Evolutionary conservation across 257 asterid species (phyloP), one percentile per base, ranked within the genome.

Genomic region (Penstemon newberryi): DNA sequence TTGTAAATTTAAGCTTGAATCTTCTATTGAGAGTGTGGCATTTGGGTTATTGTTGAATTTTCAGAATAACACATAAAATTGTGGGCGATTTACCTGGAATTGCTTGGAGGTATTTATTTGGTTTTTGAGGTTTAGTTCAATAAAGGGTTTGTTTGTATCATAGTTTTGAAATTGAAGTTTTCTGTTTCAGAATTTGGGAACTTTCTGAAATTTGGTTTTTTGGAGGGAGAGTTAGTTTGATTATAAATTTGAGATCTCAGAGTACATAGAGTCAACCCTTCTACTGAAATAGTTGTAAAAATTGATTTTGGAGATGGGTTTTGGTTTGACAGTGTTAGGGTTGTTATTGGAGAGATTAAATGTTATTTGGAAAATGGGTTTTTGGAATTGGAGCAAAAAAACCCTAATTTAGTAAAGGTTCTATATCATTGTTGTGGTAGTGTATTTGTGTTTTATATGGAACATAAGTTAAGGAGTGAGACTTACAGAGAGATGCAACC

Each of bases 191-290:
- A 80, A 71, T 70, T 70, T 49, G 66, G 33, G 73, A 9, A 50
- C 19, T 67, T 54, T 69, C 77, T 70, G 56, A 67, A 78, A 76
- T 67, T 74, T 77, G 79, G 78, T 81, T 58, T 79, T 83, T 84
- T 84, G 89, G 89, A 84, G 89, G 87, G 89, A 82, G 89, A 77
- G 81, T 67, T 45, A 44, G 80, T 75, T 73, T 66, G 36, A 70
- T 70, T 70, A 76, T 33, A 74, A 78, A 58, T 69, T 76, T 82
- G 79, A 79, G 90, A 82, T 82, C 82, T 84, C 87, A 49, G 83
- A 63, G 69, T 71, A 57, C 2, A 25, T 68, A 56, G 75, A 60
- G 71, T 80, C 82, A 66, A 71, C 77, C 65, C 70, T 60, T 25
- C 74, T 8, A 73, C 50, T 70, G 63, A 38, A 70, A 62, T 8